Conservation (phyloP, 2,329 filamentous ascomycete species). For the Fusarium sp. region DNA sequence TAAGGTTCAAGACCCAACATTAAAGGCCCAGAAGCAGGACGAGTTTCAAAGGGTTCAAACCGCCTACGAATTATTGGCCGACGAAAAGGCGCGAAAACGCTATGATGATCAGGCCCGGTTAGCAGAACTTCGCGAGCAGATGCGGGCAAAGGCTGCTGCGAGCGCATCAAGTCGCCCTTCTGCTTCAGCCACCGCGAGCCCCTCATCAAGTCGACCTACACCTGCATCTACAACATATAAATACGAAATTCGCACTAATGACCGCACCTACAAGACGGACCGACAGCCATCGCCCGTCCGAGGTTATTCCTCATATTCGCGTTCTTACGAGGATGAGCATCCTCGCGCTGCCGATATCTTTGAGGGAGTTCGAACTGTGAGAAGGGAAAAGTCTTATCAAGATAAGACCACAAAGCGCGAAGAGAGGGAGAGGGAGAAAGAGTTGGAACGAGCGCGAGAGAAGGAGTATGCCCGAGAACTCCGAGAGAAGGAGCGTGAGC, state of each 20-base stretch:
- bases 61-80: slow-evolving; percentile 89
- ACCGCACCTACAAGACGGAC: slow-evolving; percentile 55
- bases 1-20: slow-evolving; percentile 81
- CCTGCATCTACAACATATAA: slow-evolving; percentile 50
- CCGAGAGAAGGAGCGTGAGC: slow-evolving; percentile 40
- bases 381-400: slow-evolving; percentile 59
- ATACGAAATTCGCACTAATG: slow-evolving; percentile 62
- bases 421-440: slow-evolving; percentile 49
- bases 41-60: slow-evolving; percentile 94
- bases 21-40: slow-evolving; percentile 81
- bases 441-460: slow-evolving; percentile 47
- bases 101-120: slow-evolving; percentile 83
- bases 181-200: slow-evolving; percentile 10
- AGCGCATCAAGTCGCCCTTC: slow-evolving; percentile 18
- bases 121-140: slow-evolving; percentile 69
- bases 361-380: slow-evolving; percentile 55
- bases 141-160: slow-evolving; percentile 51
- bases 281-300: slow-evolving; percentile 43
- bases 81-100: slow-evolving; percentile 75
- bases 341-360: slow-evolving; percentile 51
- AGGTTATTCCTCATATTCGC: slow-evolving; percentile 48
- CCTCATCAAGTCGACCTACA: slow-evolving; percentile 42
- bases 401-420: slow-evolving; percentile 58
- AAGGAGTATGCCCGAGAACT: slow-evolving; percentile 39
- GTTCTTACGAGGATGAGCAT: slow-evolving; percentile 60